Conservation (phyloP, 2,329 filamentous ascomycete species). For the Alternaria infectoria region DNA sequence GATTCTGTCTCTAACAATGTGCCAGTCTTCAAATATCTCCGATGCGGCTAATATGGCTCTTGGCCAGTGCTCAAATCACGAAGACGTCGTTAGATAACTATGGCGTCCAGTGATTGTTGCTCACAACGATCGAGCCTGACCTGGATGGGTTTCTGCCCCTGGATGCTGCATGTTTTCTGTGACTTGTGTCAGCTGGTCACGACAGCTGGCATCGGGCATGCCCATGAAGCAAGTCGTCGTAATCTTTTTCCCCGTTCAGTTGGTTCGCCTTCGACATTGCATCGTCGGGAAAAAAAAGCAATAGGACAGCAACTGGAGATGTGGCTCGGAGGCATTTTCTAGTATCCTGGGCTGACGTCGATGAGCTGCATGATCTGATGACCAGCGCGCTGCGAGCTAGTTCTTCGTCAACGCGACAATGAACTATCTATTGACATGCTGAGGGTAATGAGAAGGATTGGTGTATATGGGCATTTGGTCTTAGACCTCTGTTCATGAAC, state of each 20-base stretch:
- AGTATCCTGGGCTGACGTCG: neutral
- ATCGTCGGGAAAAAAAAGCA: conserved; percentile 16
- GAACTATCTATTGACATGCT: neutral
- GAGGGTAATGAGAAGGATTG: neutral
- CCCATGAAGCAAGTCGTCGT: conserved; percentile 31
- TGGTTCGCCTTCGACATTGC: conserved; percentile 14
- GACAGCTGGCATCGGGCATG: conserved; percentile 29
- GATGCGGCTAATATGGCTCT: conserved; percentile 15
- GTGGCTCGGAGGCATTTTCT: neutral
- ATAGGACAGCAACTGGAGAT: conserved; percentile 12
- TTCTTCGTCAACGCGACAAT: neutral
- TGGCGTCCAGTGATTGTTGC: conserved; percentile 21
- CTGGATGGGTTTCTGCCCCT: conserved; percentile 26
- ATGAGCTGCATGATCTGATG: neutral
- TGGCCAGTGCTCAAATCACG: conserved; percentile 28
- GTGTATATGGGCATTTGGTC: neutral
- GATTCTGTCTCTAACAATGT: conserved; percentile 11
- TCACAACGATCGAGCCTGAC: conserved; percentile 3
- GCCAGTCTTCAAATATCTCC: conserved; percentile 18
- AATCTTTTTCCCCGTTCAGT: conserved; percentile 21
- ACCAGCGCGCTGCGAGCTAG: neutral
- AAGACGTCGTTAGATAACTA: conserved; percentile 6
- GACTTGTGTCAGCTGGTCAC: conserved; percentile 44
- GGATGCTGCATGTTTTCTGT: conserved; percentile 39
- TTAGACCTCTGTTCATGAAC: neutral